Base-by-base conservation (phyloP, 352 stramenopile genomes). In the Pythium oligandrum region DNA sequence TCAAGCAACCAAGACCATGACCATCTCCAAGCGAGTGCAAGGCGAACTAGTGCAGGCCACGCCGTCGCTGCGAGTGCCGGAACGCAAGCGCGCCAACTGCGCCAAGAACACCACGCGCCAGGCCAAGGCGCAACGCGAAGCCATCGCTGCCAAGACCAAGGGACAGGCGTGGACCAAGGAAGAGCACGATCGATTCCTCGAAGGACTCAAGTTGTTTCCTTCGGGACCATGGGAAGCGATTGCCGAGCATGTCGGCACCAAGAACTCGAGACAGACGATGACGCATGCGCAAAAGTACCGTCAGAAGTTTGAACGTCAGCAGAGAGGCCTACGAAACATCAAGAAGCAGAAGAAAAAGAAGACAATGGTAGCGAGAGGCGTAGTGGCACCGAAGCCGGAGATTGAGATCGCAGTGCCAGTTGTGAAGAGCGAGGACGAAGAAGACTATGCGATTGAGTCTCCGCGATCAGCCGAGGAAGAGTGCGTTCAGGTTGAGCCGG, bases 201-300 rank as follows among this genome's bases (percentile, higher is more conserved):
- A 73, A 44, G 65, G 57, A 33, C 53, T 73, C 6, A 47, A 67
- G 33, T 40, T 73, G 4, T 73, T 56, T 30, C 65, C 65, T 8
- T 61, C 55, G 2, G 65, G 65, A 6, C 61, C 65, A 36, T 73
- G 65, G 65, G 58, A 68, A 42, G 52, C 48, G 4, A 59, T 73
- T 9, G 61, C 65, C 30, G 49, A 66, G 42, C 57, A 64, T 44
- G 58, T 73, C 4, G 63, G 63, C 51, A 61, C 63, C 38, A 71
- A 71, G 48, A 71, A 65, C 46, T 53, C 63, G 44, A 53, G 63
- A 6, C 63, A 71, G 44, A 65, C 60, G 46, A 70, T 70, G 63
- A 75, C 66, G 9, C 67, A 75, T 47, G 67, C 67, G 38, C 67
- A 75, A 40, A 75, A 75, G 60, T 75, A 75, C 58, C 63, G 67